These are phyloP conservation scores for Platanus orientalis DNA, from an alignment of 164 flowering plant genomes.

Conservation along the genomic window DNA sequence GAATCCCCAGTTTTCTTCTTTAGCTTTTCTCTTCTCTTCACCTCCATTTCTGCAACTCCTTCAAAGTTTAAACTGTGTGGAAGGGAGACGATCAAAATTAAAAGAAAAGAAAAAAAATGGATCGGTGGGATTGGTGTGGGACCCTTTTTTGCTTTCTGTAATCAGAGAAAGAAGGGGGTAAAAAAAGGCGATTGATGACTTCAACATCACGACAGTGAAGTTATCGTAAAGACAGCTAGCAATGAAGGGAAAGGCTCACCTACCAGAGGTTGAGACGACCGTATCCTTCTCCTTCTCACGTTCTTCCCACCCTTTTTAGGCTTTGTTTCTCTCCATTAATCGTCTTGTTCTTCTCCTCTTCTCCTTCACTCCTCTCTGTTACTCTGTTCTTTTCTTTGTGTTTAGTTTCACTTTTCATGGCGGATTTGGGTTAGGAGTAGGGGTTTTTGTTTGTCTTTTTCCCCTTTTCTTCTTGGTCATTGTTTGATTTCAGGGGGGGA, in stretches of 20 bases:
- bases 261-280: slow-evolving; percentile 27
- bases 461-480: neutral
- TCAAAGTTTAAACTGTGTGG: too few species aligned
- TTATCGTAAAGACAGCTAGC: slow-evolving; percentile 63
- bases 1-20: too few species aligned
- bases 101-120: neutral
- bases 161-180: neutral
- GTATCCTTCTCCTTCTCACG: slow-evolving; percentile 9
- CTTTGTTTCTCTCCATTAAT: slow-evolving; percentile 9
- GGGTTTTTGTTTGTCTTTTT: neutral
- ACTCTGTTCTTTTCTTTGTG: neutral
- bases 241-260: slow-evolving; percentile 62
- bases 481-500: neutral
- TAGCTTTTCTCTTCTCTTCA: too few species aligned
- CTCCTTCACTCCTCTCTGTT: neutral
- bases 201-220: slow-evolving; percentile 51
- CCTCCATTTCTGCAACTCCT: too few species aligned
- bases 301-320: slow-evolving; percentile 21
- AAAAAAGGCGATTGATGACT: slow-evolving; percentile 23
- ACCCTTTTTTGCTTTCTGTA: slow-evolving; percentile 9
- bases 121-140: slow-evolving; percentile 12
- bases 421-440: neutral
- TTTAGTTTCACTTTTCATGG: neutral
- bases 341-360: neutral
- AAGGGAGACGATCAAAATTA: too few species aligned